phyloP scores from a whole-genome alignment of 108 stramenopile species.

The Fistulifera solaris region DNA sequence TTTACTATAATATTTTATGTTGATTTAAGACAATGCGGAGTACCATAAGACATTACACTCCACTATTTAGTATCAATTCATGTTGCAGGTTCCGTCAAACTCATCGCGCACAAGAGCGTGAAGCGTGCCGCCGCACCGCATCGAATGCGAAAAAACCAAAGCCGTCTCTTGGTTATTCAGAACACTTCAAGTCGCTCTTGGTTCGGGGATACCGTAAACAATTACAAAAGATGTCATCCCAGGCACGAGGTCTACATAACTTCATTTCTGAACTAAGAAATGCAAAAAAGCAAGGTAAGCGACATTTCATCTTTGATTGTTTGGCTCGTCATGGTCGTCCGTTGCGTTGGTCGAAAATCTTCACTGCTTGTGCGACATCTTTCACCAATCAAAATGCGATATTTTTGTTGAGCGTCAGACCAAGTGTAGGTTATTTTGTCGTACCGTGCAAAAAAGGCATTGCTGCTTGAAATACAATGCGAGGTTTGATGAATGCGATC shows the following conservation, averaged over 20 bases:
- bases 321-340: background rate
- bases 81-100: too few species aligned
- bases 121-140: too few species aligned
- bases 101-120: too few species aligned
- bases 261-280: constrained; percentile 88
- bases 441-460: background rate
- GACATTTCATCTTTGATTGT: background rate
- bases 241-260: constrained; percentile 85
- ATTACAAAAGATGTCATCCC: constrained; percentile 45
- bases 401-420: background rate
- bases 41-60: too few species aligned
- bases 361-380: background rate
- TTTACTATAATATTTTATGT: too few species aligned
- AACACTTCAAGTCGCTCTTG: too few species aligned
- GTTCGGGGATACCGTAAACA: too few species aligned
- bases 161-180: too few species aligned
- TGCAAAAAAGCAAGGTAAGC: constrained; percentile 77
- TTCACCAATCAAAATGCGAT: background rate
- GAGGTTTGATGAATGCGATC: background rate
- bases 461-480: constrained; percentile 1
- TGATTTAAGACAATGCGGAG: too few species aligned
- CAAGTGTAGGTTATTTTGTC: background rate
- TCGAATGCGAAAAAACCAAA: too few species aligned
- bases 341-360: background rate
- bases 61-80: too few species aligned